Base-by-base conservation (phyloP, 441 rosid species). In the Populus hybrid region DNA sequence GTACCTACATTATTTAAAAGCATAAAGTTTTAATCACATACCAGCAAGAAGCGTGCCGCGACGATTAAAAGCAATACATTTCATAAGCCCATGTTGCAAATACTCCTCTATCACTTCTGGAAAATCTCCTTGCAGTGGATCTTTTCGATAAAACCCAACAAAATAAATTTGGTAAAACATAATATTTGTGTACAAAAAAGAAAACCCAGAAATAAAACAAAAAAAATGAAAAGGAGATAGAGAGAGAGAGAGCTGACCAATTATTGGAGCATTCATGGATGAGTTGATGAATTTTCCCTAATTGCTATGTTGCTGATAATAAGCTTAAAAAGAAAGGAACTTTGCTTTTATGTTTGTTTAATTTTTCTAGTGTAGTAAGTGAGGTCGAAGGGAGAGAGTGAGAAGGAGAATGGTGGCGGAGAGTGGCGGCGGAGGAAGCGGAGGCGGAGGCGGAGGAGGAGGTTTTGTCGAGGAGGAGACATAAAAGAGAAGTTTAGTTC, bases 1-100 rank as follows among this genome's bases (percentile, higher is more conserved):
- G 10, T 2, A 59, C 64, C 64, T 59, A 2, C 64, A 59, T 59
- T 59, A 59, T 8, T 59, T 9, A 59, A n/a, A 8, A 20, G 2
- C 21, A 53, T 53, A 53, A 6, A 59, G 64, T 8, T 59, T 1
- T 59, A 59, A n/a, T 59, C 23, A n/a, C 64, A n/a, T 84, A 92
- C 98, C 98, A 12, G 99, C 98, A 66, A 96, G 98, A 82, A 96
- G 99, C 71, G 98, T 92, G 1, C 98, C 99, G 63, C 97, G 97
- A 82, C 98, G 98, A 74, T 96, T 96, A 72, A 94, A 96, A 81
- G 99, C 97, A 63, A 96, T 86, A 70, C 99, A 96, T 76, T 96
- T 96, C 90, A 91, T 94, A 78, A 92, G 85, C 9, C 98, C 99
- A 86, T 96, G 94, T 69, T 96, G 97, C 87, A 96, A 78, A 82